phyloP scores from a whole-genome alignment of 108 stramenopile genomes.

The Nitzschia putrida region DNA sequence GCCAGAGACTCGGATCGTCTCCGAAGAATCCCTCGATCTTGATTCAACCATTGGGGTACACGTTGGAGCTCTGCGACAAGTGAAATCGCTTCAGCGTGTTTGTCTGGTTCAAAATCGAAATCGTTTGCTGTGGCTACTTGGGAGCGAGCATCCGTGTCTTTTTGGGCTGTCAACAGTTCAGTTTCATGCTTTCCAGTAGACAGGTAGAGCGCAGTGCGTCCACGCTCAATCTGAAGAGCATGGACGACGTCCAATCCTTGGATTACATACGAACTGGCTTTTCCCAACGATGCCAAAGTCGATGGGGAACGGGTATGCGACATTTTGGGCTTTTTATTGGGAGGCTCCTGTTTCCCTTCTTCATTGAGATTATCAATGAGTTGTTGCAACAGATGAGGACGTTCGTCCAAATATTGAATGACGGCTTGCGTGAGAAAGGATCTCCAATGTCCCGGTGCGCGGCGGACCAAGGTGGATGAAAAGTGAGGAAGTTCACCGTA shows the following conservation, averaged over 20 bases:
- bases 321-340: background rate
- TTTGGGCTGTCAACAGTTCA: constrained; percentile 16
- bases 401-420: constrained; percentile 27
- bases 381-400: constrained; percentile 27
- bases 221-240: constrained; percentile 28
- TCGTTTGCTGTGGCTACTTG: background rate
- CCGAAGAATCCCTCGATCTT: constrained; percentile 15
- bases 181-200: constrained; percentile 11
- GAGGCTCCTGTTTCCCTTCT: background rate
- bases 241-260: constrained; percentile 27
- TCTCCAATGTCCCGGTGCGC: constrained; percentile 35
- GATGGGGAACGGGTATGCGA: constrained; percentile 2
- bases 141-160: constrained; percentile 13
- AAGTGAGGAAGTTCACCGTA: constrained; percentile 38
- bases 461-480: constrained; percentile 34
- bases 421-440: constrained; percentile 33
- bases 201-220: constrained; percentile 16
- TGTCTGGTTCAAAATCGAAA: background rate
- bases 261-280: constrained; percentile 15
- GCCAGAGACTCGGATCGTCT: background rate
- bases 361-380: constrained; percentile 19
- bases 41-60: constrained; percentile 12
- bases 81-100: constrained; percentile 1
- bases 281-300: background rate
- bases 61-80: constrained; percentile 22